A percentile compares a stretch with the other conserved stretches of the same genome.
Evolutionary conservation across 768 basidiomycete genomes (phyloP).

Genomic region (Lactifluus echinatus): DNA sequence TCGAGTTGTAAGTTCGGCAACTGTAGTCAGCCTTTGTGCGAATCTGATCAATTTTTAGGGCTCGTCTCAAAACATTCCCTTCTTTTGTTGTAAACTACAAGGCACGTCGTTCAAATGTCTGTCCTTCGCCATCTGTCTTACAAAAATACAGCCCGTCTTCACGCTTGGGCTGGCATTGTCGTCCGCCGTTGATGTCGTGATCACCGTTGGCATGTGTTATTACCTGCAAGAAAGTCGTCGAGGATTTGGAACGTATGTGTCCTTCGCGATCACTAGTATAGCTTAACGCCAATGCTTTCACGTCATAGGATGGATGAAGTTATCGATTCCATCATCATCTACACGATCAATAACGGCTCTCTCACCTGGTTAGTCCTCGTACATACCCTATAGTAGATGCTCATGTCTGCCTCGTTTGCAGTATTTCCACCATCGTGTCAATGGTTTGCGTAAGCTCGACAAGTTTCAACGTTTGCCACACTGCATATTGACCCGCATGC

Average conservation of each 20-base stretch:
- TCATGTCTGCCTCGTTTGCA: neutral
- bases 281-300: neutral
- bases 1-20: constrained; percentile 6
- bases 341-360: constrained; percentile 22
- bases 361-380: constrained; percentile 16
- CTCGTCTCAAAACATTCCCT: constrained; percentile 4
- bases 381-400: neutral
- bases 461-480: neutral
- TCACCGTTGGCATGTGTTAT: constrained; percentile 18
- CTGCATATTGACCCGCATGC: neutral
- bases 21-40: neutral
- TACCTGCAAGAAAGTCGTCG: constrained; percentile 19
- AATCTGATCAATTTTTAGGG: neutral
- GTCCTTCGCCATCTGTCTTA: neutral
- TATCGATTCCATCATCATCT: constrained; percentile 16
- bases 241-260: constrained; percentile 18
- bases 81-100: neutral
- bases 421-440: constrained; percentile 17
- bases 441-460: constrained; percentile 15
- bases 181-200: constrained; percentile 15
- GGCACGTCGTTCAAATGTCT: neutral
- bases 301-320: constrained; percentile 18
- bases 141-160: constrained; percentile 13
- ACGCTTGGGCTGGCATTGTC: constrained; percentile 19
- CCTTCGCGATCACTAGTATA: neutral